Evolutionary conservation across 2,329 filamentous ascomycete species (phyloP), one percentile per base, ranked within the genome.

Genomic region (Fusarium duplospermum): DNA sequence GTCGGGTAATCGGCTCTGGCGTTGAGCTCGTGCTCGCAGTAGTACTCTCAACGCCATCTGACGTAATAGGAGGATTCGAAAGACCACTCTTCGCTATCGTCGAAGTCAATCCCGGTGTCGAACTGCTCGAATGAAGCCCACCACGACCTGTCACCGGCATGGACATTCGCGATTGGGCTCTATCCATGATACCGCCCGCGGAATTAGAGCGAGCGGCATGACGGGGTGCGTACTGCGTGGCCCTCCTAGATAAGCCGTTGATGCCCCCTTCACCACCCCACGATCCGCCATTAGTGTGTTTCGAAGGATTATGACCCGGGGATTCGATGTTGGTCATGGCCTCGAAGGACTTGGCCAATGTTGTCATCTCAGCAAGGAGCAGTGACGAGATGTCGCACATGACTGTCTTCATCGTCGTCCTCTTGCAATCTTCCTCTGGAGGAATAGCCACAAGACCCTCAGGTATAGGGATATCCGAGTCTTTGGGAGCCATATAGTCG

Each of bases 321-420:
- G 94, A 95, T 71, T 96, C 93, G 68, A 98, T 91, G 5, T 90
- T 91, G 5, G 92, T 91, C 84, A 93, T 88, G 29, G 85, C 92
- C 81, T 95, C 93, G 66, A 94, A 89, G 0, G 90, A 93, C 77
- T 90, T 94, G 66, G 93, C 93, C 67, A 94, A 86, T 1, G 89
- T 90, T 33, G 92, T 93, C 88, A 96, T 91, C 82, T 94, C 93
- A 22, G 92, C 92, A 24, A 96, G 85, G 56, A 96, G 82, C 62
- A 93, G 80, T 14, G 93, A 92, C 4, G 93, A 94, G 64, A 95
- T 89, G 80, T 94, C 92, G 79, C 93, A 94, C 89, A 96, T 92
- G 78, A 93, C 88, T 0, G 93, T 93, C 83, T 93, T 94, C 81
- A 95, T 91, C 2, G 94, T 96, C 2, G 94, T 96, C 58, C 90